phyloP scores from a whole-genome alignment of 495 filamentous ascomycete genomes.

The Clohesyomyces aquaticus region DNA sequence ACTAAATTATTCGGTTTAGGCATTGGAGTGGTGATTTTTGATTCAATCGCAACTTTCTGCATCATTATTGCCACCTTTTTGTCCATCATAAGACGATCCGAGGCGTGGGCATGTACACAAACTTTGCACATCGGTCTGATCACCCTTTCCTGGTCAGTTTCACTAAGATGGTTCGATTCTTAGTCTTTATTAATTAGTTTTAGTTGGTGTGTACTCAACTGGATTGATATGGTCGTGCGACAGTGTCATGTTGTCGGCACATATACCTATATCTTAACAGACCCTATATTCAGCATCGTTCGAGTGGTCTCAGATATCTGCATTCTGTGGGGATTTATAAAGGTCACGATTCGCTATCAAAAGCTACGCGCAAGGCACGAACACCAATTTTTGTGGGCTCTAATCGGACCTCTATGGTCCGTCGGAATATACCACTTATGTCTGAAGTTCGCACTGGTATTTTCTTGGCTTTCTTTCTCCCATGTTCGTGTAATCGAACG shows the following conservation, averaged over 20 bases:
- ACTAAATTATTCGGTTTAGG: background rate
- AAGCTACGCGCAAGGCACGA: background rate
- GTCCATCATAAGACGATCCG: background rate
- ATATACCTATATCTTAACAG: slow-evolving; percentile 1
- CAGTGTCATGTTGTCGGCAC: background rate
- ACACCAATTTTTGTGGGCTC: background rate
- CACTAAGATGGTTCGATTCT: background rate
- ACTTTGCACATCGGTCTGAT: background rate
- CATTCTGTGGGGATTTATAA: background rate
- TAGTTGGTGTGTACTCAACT: slow-evolving; percentile 4
- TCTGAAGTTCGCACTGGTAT: background rate
- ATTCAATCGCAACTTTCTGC: background rate
- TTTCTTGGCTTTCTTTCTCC: slow-evolving; percentile 2
- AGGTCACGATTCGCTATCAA: background rate
- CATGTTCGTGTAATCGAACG: background rate
- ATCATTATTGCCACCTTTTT: background rate
- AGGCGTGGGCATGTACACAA: background rate
- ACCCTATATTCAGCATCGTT: background rate
- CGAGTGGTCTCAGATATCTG: slow-evolving; percentile 6
- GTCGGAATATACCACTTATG: slow-evolving; percentile 8
- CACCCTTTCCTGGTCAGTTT: background rate
- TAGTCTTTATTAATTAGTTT: background rate
- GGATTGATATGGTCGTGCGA: slow-evolving; percentile 2
- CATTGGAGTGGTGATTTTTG: background rate
- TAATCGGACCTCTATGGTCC: background rate